Percentiles rank a stretch among this genome's conserved stretches.
phyloP scores from a whole-genome alignment of 2,329 filamentous ascomycete species.

The Fusarium hainanense region DNA sequence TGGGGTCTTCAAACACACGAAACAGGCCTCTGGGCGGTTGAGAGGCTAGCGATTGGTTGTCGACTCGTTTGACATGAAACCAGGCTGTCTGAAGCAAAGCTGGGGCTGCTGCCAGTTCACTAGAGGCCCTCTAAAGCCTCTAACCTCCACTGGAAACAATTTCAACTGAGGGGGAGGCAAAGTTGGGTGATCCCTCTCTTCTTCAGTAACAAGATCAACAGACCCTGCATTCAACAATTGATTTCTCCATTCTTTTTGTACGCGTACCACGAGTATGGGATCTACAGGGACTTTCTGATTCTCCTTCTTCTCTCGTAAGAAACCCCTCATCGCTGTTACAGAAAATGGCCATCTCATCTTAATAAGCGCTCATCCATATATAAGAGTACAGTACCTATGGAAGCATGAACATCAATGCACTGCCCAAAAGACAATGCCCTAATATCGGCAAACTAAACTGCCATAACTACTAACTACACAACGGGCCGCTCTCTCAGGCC shows the following conservation, averaged over 20 bases:
- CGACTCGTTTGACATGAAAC: conserved; percentile 29
- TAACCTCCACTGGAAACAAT: not conserved
- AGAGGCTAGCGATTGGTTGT: conserved; percentile 26
- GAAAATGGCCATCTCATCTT: conserved; percentile 5
- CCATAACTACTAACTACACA: not conserved
- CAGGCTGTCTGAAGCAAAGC: conserved; percentile 35
- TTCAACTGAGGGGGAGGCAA: conserved; percentile 18
- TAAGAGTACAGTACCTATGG: not conserved
- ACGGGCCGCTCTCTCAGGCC: conserved; percentile 20
- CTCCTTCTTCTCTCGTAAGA: not conserved
- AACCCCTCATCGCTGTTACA: conserved; percentile 16
- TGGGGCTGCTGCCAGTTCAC: conserved; percentile 9
- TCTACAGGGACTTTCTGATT: conserved; percentile 8
- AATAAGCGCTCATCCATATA: conserved; percentile 14
- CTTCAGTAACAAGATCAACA: conserved; percentile 14
- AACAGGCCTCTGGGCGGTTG: conserved; percentile 24
- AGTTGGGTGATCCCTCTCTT: not conserved
- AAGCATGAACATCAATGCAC: conserved; percentile 12
- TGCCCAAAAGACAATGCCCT: not conserved
- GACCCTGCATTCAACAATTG: conserved; percentile 13
- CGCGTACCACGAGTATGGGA: conserved; percentile 19
- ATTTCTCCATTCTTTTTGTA: conserved; percentile 18
- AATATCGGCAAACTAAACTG: not conserved
- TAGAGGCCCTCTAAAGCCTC: not conserved
- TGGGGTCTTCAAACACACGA: conserved; percentile 29